These are phyloP conservation scores for Phytophthora megakarya DNA, from an alignment of 352 stramenopile species.

Conservation along the genomic window DNA sequence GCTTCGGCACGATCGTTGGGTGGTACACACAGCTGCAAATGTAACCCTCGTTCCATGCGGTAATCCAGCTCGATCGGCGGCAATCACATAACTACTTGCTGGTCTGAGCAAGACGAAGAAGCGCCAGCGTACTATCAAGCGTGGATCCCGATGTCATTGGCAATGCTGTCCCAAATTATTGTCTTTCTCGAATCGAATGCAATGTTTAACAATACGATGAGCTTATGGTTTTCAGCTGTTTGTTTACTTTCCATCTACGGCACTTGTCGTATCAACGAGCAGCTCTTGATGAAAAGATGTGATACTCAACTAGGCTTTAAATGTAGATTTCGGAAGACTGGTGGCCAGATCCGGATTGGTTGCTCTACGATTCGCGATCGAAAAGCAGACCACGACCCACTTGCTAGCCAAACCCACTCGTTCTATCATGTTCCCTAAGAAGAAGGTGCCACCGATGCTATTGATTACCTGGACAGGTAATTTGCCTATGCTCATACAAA, in stretches of 20 bases:
- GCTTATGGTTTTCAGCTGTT: slow-evolving; percentile 18
- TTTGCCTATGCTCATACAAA: neutral
- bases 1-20: too few relatives aligned
- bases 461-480: slow-evolving; percentile 7
- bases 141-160: slow-evolving; percentile 12
- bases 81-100: slow-evolving; percentile 10
- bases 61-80: neutral
- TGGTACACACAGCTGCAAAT: too few relatives aligned
- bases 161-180: slow-evolving; percentile 4
- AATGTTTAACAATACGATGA: slow-evolving; percentile 28
- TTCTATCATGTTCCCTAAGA: slow-evolving; percentile 3
- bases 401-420: slow-evolving; percentile 4
- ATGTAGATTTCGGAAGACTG: neutral
- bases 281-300: slow-evolving; percentile 16
- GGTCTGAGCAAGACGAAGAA: slow-evolving; percentile 15
- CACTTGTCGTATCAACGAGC: slow-evolving; percentile 34
- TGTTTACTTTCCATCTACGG: slow-evolving; percentile 23
- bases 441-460: slow-evolving; percentile 4
- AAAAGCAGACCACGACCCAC: slow-evolving; percentile 17
- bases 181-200: slow-evolving; percentile 9
- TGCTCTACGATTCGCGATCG: slow-evolving; percentile 16
- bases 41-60: too few relatives aligned
- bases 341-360: neutral
- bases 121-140: slow-evolving; percentile 7
- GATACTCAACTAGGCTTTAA: slow-evolving; percentile 11